Base-by-base conservation (phyloP, 2,329 filamentous ascomycete species). In the Calcarisporium arbuscula region DNA sequence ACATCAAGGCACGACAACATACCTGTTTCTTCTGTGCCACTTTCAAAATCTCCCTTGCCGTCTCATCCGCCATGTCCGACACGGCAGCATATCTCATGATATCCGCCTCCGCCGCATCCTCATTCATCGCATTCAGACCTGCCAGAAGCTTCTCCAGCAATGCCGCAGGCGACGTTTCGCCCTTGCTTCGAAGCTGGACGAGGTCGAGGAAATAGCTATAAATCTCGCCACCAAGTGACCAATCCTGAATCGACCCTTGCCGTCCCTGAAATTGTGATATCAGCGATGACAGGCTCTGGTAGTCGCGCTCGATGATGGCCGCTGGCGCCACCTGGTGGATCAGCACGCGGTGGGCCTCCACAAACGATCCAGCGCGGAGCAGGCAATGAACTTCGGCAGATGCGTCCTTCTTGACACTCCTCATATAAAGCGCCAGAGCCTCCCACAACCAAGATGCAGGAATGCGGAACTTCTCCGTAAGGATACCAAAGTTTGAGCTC, bases 331-430 rank as follows among this genome's bases (percentile, higher is more conserved):
- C 88, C 44, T 82, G 74, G 43, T 77, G 77, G 40, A 83, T 76
- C 35, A 98, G 81, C 1, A 90, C 85, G 19, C 79, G 74, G 60
- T 96, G 92, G 0, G 92, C 92, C 54, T 92, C 85, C 19, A 77
- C 70, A 58, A 80, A 84, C 27, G 85, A 79, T 25, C 75, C 73
- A 3, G 88, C 90, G 31, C 79, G 77, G 39, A 96, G 72, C 10
- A 98, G 77, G 50, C 81, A 92, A 35, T 82, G 72, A 8, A 90
- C 84, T 57, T 95, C 86, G 5, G 69, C 67, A 29, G 70, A 72
- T 9, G 82, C 70, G 53, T 89, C 78, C 43, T 79, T 77, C 50
- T 74, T 77, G 30, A 80, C 77, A 38, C 80, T 80, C 41, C 85
- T 82, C 60, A 87, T 88, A 58, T 83, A 82, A 11, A 90, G 69